Percentiles rank a stretch among this genome's conserved stretches.
These are phyloP conservation scores for Penicillium concentricum DNA, from an alignment of 2,329 filamentous ascomycete species.

Conservation along the genomic window DNA sequence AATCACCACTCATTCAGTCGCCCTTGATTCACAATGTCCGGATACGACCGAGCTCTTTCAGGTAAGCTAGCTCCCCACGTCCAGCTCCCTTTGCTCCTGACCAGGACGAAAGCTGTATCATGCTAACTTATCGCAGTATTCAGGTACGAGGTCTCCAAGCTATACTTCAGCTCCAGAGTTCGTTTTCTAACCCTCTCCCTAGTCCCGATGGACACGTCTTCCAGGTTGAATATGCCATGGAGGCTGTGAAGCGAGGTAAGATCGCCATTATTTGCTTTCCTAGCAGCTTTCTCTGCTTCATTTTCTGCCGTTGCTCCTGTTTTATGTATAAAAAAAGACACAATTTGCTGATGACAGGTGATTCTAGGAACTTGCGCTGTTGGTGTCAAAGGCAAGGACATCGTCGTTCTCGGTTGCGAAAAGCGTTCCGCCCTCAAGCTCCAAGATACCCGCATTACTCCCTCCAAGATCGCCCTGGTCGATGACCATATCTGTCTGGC, in stretches of 20 bases:
- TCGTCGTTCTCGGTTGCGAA: slow-evolving; percentile 96
- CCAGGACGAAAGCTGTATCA: slow-evolving; percentile 18
- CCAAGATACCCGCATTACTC: slow-evolving; percentile 97
- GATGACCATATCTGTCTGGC: slow-evolving; percentile 96
- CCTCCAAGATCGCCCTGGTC: slow-evolving; percentile 95
- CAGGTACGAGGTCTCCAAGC: slow-evolving; percentile 54
- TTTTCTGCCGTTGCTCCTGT: not conserved
- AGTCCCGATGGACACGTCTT: slow-evolving; percentile 98
- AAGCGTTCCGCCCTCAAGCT: slow-evolving; percentile 99
- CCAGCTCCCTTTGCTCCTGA: slow-evolving; percentile 32
- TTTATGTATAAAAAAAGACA: not conserved
- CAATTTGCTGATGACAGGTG: slow-evolving; percentile 2
- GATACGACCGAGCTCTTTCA: slow-evolving; percentile 98
- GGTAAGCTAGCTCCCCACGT: slow-evolving; percentile 57
- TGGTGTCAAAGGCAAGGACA: slow-evolving; percentile 89
- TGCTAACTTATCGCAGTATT: slow-evolving; percentile 68
- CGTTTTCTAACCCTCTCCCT: slow-evolving; percentile 54
- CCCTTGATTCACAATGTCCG: slow-evolving; percentile 61
- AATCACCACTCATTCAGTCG: not conserved
- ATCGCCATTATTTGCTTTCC: slow-evolving; percentile 12
- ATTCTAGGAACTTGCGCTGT: slow-evolving; percentile 87
- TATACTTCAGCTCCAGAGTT: slow-evolving; percentile 12
- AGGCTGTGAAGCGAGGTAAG: slow-evolving; percentile 95
- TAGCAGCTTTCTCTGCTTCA: not conserved
- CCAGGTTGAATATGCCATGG: slow-evolving; percentile 98